These are phyloP conservation scores for Vigna nakashimae DNA, from an alignment of 306 rosid genomes.

Conservation along the genomic window DNA sequence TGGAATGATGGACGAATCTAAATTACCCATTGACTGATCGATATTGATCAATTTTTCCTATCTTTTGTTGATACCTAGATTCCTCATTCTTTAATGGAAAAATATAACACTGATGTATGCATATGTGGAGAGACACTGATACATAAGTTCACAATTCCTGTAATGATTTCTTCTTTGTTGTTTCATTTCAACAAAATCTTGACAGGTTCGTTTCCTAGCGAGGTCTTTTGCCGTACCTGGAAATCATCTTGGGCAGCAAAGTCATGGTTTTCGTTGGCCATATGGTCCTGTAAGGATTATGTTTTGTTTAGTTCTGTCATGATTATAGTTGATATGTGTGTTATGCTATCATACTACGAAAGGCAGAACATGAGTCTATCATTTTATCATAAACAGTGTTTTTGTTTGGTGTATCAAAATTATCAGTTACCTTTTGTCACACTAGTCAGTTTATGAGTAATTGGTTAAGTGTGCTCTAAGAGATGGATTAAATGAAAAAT, in stretches of 20 bases:
- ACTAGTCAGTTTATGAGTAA: neutral
- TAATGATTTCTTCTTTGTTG: slow-evolving; percentile 33
- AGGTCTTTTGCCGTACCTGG: slow-evolving; percentile 94
- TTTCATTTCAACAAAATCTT: slow-evolving; percentile 39
- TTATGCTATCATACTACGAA: neutral
- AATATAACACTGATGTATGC: neutral
- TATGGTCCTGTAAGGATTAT: slow-evolving; percentile 88
- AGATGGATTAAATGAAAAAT: slow-evolving; percentile 1
- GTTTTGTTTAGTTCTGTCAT: neutral
- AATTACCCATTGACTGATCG: slow-evolving; percentile 11
- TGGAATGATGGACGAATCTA: slow-evolving; percentile 13
- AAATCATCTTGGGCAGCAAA: slow-evolving; percentile 95
- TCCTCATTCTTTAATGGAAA: slow-evolving; percentile 1
- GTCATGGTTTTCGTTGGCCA: slow-evolving; percentile 97
- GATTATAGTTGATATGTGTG: neutral
- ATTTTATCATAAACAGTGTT: neutral
- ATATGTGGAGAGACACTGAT: neutral
- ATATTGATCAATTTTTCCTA: slow-evolving; percentile 16
- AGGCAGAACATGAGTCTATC: slow-evolving; percentile 11
- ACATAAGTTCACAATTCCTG: slow-evolving; percentile 21
- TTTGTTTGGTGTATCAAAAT: slow-evolving; percentile 6
- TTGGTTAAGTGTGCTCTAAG: slow-evolving; percentile 22
- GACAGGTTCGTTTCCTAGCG: slow-evolving; percentile 94
- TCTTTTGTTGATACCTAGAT: slow-evolving; percentile 5
- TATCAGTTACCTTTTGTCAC: neutral